phyloP scores from a whole-genome alignment of 225 moss, liverwort and hornwort genomes.

The Bryum argenteum region DNA sequence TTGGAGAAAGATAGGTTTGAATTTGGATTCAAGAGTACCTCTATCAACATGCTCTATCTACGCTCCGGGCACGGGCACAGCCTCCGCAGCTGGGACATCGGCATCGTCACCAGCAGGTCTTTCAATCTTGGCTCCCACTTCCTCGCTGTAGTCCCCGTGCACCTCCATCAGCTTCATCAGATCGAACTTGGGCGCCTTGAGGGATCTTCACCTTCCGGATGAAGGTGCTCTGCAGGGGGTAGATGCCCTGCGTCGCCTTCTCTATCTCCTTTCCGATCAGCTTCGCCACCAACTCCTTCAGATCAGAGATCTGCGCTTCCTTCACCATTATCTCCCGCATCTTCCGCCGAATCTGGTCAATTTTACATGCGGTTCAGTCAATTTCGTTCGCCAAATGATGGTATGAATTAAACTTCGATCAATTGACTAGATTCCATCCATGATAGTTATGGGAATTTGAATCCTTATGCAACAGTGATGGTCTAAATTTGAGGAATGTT shows the following conservation, averaged over 20 bases:
- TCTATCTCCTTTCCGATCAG: slow-evolving; percentile 68
- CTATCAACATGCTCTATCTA: slow-evolving; percentile 1
- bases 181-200: slow-evolving; percentile 68
- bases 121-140: slow-evolving; percentile 53
- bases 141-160: slow-evolving; percentile 53
- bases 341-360: slow-evolving; percentile 52
- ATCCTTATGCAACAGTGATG: no score
- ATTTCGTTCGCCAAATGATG: neutral
- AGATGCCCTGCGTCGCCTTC: slow-evolving; percentile 68
- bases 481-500: no score
- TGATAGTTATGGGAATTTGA: no score
- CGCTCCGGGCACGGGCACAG: slow-evolving; percentile 41
- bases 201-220: slow-evolving; percentile 65
- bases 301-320: slow-evolving; percentile 54
- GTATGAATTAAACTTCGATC: neutral
- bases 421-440: no score
- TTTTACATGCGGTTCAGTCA: no score
- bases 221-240: slow-evolving; percentile 57
- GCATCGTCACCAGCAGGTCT: slow-evolving; percentile 50
- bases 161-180: slow-evolving; percentile 71
- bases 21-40: neutral
- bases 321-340: slow-evolving; percentile 66
- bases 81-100: slow-evolving; percentile 34
- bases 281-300: slow-evolving; percentile 68
- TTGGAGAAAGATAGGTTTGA: no score